A percentile compares a stretch with the other conserved stretches of the same genome.
Evolutionary conservation across 257 asterid species (phyloP).

Genomic region (Orobanche coerulescens): DNA sequence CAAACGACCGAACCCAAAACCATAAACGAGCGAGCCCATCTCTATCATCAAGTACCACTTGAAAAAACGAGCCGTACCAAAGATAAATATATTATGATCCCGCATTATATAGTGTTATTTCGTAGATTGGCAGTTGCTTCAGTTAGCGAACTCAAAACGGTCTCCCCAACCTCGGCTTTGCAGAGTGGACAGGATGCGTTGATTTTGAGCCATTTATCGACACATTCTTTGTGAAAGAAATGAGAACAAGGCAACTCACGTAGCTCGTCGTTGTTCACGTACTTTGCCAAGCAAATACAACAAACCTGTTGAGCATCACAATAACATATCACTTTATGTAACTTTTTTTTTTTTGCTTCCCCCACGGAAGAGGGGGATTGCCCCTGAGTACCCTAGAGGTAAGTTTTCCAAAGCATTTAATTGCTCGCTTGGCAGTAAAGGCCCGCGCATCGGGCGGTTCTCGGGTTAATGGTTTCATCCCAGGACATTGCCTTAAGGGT

Average conservation of each 20-base stretch:
- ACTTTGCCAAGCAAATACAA: constrained; percentile 87
- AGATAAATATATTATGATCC: background rate
- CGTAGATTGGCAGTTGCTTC: constrained; percentile 60
- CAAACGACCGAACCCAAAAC: constrained; percentile 10
- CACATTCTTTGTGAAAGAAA: constrained; percentile 91
- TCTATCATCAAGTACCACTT: background rate
- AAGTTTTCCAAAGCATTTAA: no score
- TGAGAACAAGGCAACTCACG: constrained; percentile 82
- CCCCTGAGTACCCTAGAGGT: no score
- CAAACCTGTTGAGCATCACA: constrained; percentile 59
- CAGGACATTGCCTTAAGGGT: no score
- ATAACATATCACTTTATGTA: constrained; percentile 6
- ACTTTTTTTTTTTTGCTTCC: no score
- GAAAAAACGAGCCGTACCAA: background rate
- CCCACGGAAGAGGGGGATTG: no score
- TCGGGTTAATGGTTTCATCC: no score
- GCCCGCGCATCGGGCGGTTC: no score
- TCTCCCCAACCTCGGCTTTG: constrained; percentile 87
- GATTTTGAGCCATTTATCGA: constrained; percentile 90
- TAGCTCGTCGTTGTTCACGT: constrained; percentile 79
- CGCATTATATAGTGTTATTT: constrained; percentile 20
- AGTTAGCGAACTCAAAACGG: constrained; percentile 43
- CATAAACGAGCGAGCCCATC: constrained; percentile 1
- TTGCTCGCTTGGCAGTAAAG: no score
- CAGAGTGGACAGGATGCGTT: constrained; percentile 91